Evolutionary conservation across 2,329 filamentous ascomycete species (phyloP).

Genomic region (Venturia nashicola): DNA sequence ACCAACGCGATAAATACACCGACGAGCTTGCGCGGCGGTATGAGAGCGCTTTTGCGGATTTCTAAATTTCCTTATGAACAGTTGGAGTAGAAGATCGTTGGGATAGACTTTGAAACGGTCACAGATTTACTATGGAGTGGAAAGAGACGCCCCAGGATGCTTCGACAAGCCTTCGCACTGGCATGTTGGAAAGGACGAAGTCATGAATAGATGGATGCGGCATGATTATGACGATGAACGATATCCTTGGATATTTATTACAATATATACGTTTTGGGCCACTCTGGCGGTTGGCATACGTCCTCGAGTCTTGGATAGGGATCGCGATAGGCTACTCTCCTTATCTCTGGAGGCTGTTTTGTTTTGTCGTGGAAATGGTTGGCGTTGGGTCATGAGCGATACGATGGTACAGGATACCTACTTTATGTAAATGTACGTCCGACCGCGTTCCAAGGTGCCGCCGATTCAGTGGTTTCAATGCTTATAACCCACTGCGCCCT

Average conservation of each 20-base stretch:
- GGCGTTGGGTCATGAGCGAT: not conserved
- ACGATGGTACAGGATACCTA: not conserved
- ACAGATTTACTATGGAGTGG: not conserved
- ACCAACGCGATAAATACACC: conserved; percentile 48
- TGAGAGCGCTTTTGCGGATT: conserved; percentile 59
- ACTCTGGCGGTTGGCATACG: not conserved
- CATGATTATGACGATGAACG: not conserved
- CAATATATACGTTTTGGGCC: not conserved
- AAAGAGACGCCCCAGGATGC: not conserved
- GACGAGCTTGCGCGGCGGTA: conserved; percentile 57
- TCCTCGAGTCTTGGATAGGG: not conserved
- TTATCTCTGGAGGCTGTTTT: not conserved
- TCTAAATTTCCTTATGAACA: conserved; percentile 32
- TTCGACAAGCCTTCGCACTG: not conserved
- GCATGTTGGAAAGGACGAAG: not conserved
- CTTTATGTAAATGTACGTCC: not conserved
- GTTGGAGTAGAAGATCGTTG: not conserved
- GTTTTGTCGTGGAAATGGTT: not conserved
- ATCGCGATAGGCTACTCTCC: not conserved
- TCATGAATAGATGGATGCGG: not conserved
- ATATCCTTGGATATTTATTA: not conserved
- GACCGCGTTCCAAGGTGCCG: not conserved
- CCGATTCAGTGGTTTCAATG: not conserved
- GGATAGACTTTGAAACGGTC: not conserved
- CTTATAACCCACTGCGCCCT: not conserved